Evolutionary conservation across 805 yeast species (phyloP), one percentile per base, ranked within the genome.

Genomic region (Wickerhamiella kurtzmanii): DNA sequence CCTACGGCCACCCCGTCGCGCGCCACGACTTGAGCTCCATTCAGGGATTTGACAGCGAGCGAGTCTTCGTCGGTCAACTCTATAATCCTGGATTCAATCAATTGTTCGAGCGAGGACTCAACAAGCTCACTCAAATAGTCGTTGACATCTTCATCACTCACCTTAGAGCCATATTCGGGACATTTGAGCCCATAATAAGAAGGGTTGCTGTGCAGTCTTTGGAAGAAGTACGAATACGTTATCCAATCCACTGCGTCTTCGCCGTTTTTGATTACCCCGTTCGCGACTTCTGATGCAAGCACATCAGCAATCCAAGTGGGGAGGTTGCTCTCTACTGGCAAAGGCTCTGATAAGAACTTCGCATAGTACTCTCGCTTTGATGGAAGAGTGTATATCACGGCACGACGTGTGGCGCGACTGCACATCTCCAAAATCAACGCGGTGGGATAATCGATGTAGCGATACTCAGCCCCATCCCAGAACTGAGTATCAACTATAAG

Each of bases 181-280:
- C 32, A 25, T 25, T 25, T 25, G 6, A 25, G 11, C n/a, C 87
- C 95, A 59, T 92, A 92, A 60, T 74, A 92, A 49, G 92, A 77
- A 2, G 98, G 96, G 60, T 92, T 92, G 35, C 75, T 71, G 47
- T 77, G 81, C 18, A 92, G 60, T 44, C 97, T 70, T 52, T 94
- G 70, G 63, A 85, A 92, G 57, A 88, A 82, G 55, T 79, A 82
- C 0, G 95, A 74, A 60, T 75, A 84, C 0, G 96, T 82, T 32
- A 92, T 58, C 94, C 95, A 86, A 57, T 89, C 96, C 49, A 92
- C 75, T 56, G 94, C 84, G 54, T 82, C 92, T 56, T 88, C 96
- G 58, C 82, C 77, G 5, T 75, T 69, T 41, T 68, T 71, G 48
- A 89, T 73, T 13, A 78, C 68, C 2, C 75, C 68, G 4, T 78